These are phyloP conservation scores for Pleodorina starrii DNA, from an alignment of 139 green algal species.

Conservation along the genomic window DNA sequence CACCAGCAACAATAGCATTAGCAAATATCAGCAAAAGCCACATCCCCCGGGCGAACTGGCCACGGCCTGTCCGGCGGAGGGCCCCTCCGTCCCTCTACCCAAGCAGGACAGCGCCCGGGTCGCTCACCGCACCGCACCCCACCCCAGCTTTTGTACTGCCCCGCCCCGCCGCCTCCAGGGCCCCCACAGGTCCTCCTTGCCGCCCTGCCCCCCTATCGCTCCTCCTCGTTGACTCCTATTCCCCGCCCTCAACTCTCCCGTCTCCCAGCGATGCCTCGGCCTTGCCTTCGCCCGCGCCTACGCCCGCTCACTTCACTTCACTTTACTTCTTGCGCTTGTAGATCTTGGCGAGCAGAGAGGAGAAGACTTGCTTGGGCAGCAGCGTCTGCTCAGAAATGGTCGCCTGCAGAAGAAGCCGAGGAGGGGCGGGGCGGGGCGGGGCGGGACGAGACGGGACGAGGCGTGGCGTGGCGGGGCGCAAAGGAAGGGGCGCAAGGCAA, in stretches of 20 bases:
- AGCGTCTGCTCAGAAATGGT: conserved; percentile 86
- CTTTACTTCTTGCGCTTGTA: conserved; percentile 96
- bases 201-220: background rate
- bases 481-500: background rate
- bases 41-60: no score
- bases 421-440: background rate
- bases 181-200: background rate
- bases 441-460: background rate
- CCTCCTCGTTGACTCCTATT: background rate
- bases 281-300: background rate
- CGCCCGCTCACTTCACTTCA: background rate
- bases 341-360: conserved; percentile 93
- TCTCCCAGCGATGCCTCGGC: background rate
- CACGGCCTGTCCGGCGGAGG: no score
- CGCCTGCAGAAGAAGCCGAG: background rate
- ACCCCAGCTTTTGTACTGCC: no score
- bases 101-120: no score
- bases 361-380: conserved; percentile 90
- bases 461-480: background rate
- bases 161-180: no score
- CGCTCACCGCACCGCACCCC: no score
- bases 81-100: no score
- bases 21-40: no score
- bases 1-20: no score
- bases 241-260: background rate